Evolutionary conservation across 129 eudicot species (phyloP).

Genomic region (Flaveria brownii): DNA sequence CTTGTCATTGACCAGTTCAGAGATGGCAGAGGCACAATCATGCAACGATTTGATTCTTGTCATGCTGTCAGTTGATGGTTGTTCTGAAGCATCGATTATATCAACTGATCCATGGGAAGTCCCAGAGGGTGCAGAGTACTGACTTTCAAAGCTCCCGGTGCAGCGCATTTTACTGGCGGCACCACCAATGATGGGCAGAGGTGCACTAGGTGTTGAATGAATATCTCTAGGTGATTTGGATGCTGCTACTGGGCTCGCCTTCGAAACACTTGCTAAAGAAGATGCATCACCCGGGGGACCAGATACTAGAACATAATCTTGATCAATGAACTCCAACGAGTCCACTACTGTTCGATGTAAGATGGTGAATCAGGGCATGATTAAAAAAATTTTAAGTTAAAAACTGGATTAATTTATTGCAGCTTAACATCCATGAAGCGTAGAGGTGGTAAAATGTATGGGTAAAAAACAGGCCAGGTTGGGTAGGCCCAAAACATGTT

Average conservation of each 20-base stretch:
- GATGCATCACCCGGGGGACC: slow-evolving; percentile 65
- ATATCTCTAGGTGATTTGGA: slow-evolving; percentile 44
- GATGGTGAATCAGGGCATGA: slow-evolving; percentile 6
- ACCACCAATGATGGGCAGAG: slow-evolving; percentile 56
- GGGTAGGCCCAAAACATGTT: neutral
- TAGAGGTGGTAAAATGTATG: slow-evolving; percentile 1
- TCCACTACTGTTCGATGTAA: slow-evolving; percentile 46
- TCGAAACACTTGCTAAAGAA: slow-evolving; percentile 57
- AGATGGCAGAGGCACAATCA: slow-evolving; percentile 70
- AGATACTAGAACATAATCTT: slow-evolving; percentile 88
- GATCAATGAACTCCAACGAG: slow-evolving; percentile 73
- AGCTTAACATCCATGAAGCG: neutral
- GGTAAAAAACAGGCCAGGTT: neutral
- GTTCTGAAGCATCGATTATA: slow-evolving; percentile 58
- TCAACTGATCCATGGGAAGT: slow-evolving; percentile 68
- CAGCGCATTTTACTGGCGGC: slow-evolving; percentile 36
- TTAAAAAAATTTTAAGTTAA: too few relatives aligned
- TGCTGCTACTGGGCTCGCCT: slow-evolving; percentile 37
- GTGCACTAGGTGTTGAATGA: slow-evolving; percentile 47
- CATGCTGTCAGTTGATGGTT: slow-evolving; percentile 71
- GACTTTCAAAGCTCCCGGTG: slow-evolving; percentile 61
- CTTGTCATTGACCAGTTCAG: slow-evolving; percentile 82
- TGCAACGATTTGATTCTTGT: slow-evolving; percentile 74
- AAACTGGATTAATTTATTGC: neutral
- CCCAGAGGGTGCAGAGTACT: slow-evolving; percentile 66